A percentile compares a stretch with the other conserved stretches of the same genome.
Conservation (phyloP, 163 green algal genomes). For the Picocystis sp. region DNA sequence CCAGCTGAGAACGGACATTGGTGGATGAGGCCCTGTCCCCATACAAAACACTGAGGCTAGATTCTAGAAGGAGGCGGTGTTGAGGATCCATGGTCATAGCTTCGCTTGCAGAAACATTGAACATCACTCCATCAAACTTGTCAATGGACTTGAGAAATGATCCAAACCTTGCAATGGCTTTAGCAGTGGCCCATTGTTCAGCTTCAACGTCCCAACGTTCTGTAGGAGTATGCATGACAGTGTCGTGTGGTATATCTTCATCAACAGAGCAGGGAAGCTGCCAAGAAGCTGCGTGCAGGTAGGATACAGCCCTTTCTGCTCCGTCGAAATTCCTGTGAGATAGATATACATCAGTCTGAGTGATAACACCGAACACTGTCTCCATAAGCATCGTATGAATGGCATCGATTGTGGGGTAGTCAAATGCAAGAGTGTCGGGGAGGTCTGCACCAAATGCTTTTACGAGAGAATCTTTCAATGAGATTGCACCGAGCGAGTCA, state of each 20-base stretch:
- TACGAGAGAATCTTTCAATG: slow-evolving; percentile 26
- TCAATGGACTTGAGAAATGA: too few species aligned
- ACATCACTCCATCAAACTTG: slow-evolving; percentile 3
- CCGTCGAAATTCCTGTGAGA: too few species aligned
- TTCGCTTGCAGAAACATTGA: slow-evolving; percentile 12
- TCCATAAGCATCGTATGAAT: slow-evolving; percentile 13
- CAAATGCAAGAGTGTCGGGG: too few species aligned
- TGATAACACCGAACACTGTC: neutral
- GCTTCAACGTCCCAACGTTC: slow-evolving; percentile 18
- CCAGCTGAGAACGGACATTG: too few species aligned
- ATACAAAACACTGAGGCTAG: too few species aligned
- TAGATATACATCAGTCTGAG: too few species aligned
- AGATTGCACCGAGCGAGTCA: slow-evolving; percentile 31
- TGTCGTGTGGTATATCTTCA: too few species aligned
- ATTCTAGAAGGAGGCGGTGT: slow-evolving; percentile 39
- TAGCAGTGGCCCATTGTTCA: neutral
- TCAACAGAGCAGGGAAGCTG: too few species aligned
- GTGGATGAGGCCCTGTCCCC: too few species aligned
- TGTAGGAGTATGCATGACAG: slow-evolving; percentile 10
- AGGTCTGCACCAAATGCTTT: neutral
- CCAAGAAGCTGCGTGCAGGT: too few species aligned
- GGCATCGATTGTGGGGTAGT: slow-evolving; percentile 3
- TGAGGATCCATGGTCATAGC: slow-evolving; percentile 35
- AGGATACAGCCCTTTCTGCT: too few species aligned
- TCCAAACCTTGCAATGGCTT: neutral